Evolutionary conservation across 176 grass and related monocot species (phyloP), one percentile per base, ranked within the genome.

Genomic region (Musa beccarii): DNA sequence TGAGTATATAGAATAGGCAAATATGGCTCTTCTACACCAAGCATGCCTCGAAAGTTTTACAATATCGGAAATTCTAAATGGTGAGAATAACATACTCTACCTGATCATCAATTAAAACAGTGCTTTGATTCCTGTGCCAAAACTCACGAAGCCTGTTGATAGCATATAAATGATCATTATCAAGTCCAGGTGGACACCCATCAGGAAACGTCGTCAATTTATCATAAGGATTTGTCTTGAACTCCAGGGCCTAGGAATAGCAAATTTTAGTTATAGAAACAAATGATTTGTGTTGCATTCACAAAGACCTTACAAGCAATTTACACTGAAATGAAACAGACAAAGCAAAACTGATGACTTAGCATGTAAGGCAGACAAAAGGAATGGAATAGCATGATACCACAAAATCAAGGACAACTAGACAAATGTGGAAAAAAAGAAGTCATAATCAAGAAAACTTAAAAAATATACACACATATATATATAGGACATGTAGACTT

Each of bases 41-140:
- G 26, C 26, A 28, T 28, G 26, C 26, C 26, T 28, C 26, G 26
- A 28, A 28, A 28, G 2, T 2, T 28, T 28, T 28, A 28, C 15
- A 66, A 15, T 11, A 66, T 26, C 5, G 1, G 1, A 28, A 28
- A 34, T 16, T 1, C 12, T 51, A 3, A 70, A 50, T 17, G n/a
- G 7, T 17, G 43, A 28, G 61, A 26, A 70, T 29, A 70, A 2
- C 19, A 77, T 65, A 22, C 63, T 79, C 29, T 81, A 95, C 92
- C 91, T 92, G 83, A 75, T 88, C 89, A 54, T 96, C 87, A 4
- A 96, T 72, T 65, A 86, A 71, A 74, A 96, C 43, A 71, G 89
- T 81, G 74, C 89, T 91, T 56, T 75, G 70, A 72, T 83, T 92
- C 78, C 81, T 92, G 87, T 90, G 83, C 93, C 93, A 96, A 61